phyloP scores from a whole-genome alignment of 2,329 filamentous ascomycete species.

The Chrysoporthe deuterocubensis region DNA sequence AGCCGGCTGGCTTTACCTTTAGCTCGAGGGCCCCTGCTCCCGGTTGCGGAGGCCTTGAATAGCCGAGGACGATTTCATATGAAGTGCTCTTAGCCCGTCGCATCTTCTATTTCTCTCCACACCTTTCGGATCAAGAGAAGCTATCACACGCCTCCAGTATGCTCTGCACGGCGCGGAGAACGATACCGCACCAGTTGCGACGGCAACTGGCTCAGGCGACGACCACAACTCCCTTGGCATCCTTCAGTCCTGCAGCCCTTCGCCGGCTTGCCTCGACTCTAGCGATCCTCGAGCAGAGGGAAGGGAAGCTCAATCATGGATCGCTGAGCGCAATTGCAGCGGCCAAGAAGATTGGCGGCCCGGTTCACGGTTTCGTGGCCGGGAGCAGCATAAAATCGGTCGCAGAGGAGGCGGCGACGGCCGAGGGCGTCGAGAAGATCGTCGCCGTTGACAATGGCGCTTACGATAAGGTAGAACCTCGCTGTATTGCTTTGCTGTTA shows the following conservation, averaged over 20 bases:
- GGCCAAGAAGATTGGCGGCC: slow-evolving; percentile 82
- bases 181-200: slow-evolving; percentile 26
- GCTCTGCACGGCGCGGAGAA: slow-evolving; percentile 27
- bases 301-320: slow-evolving; percentile 81
- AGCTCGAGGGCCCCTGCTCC: background rate
- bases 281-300: slow-evolving; percentile 88
- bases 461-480: slow-evolving; percentile 77
- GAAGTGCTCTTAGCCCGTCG: background rate
- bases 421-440: slow-evolving; percentile 89
- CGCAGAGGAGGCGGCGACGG: slow-evolving; percentile 84
- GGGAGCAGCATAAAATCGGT: slow-evolving; percentile 75
- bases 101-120: slow-evolving; percentile 10
- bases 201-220: slow-evolving; percentile 24
- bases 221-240: slow-evolving; percentile 35
- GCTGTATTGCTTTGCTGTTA: slow-evolving; percentile 5
- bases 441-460: slow-evolving; percentile 84
- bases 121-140: slow-evolving; percentile 10
- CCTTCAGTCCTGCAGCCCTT: slow-evolving; percentile 56
- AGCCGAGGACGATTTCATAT: slow-evolving; percentile 24
- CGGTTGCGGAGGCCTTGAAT: slow-evolving; percentile 22
- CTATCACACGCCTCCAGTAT: slow-evolving; percentile 12
- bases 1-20: no score
- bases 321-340: slow-evolving; percentile 87
- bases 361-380: slow-evolving; percentile 85
- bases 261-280: slow-evolving; percentile 82